Base-by-base conservation (phyloP, 176 grass and related monocot genomes). In the Triticum timopheevii region DNA sequence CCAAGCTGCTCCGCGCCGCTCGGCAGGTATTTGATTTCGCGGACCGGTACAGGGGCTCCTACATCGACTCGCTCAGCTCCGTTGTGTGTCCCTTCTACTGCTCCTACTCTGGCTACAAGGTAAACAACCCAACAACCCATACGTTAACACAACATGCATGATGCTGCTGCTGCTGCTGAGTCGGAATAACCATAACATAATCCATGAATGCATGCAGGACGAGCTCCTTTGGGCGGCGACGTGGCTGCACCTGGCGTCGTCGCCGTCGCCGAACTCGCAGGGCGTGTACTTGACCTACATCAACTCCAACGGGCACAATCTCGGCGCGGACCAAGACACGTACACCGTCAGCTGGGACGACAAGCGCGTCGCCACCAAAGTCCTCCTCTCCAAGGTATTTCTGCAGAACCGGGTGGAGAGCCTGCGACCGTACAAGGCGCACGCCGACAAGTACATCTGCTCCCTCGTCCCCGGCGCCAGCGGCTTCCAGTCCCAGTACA, bases 261-360 rank as follows among this genome's bases (percentile, higher is more conserved):
- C 87, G 81, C 7, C 54, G 9, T 42, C 78, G 38, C 8, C 78
- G 38, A 15, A 27, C 7, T 65, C 64, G 16, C 73, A 67, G 19
- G 31, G 71, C 74, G 64, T 62, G 19, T 97, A 93, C 90, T 30
- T 97, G 79, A 94, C 95, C 31, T 97, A 97, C 84, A 93, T 97
- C 79, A 40, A 77, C 63, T 22, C 79, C 3, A 97, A 97, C n/a
- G 92, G 92, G 36, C 54, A 88, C 40, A 82, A 2, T 8, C 78
- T 97, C 5, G 95, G 95, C 35, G 90, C 58, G 3, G 90, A 92
- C 23, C 73, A 97, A 19, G 95, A 97, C 85, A 87, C 86, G 82
- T 94, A 87, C 87, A 92, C 92, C 62, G 89, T 97, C 82, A 94
- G 92, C 80, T 97, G 95, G 92, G 92, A 97, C 77, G 92, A 94